phyloP scores from a whole-genome alignment of 129 eudicot species.

The Pittosporum tobira region DNA sequence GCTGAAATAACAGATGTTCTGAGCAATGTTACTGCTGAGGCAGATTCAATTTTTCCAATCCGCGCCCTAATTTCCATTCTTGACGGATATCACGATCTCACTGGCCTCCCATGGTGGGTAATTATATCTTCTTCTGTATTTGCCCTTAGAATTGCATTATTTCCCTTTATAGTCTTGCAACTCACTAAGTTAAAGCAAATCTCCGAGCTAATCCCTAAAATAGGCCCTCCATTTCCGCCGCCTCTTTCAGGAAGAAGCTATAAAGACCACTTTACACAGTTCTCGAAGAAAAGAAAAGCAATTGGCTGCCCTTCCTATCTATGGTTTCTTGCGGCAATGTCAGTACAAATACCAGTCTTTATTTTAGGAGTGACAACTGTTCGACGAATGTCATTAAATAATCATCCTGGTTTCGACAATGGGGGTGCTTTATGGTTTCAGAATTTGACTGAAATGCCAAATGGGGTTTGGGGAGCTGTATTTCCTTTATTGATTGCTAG shows the following conservation, averaged over 20 bases:
- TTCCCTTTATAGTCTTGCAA: conserved; percentile 61
- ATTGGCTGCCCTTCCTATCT: conserved; percentile 63
- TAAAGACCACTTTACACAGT: conserved; percentile 42
- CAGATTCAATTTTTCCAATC: conserved; percentile 48
- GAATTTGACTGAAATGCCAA: conserved; percentile 58
- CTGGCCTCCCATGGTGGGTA: conserved; percentile 92
- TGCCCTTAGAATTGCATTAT: conserved; percentile 55
- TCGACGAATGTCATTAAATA: conserved; percentile 67
- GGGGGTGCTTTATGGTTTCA: conserved; percentile 93
- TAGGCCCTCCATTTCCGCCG: conserved; percentile 91
- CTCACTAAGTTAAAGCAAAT: conserved; percentile 43
- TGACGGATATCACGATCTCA: conserved; percentile 50
- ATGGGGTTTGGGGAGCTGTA: conserved; percentile 55
- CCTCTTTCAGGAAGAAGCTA: conserved; percentile 84
- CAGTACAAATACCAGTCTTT: conserved; percentile 82
- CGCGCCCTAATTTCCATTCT: conserved; percentile 52
- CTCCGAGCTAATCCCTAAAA: conserved; percentile 54
- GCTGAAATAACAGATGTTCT: conserved; percentile 4
- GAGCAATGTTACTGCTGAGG: conserved; percentile 14
- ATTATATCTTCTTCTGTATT: conserved; percentile 58
- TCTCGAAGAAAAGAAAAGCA: conserved; percentile 47
- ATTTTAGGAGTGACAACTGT: conserved; percentile 58
- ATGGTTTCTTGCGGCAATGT: conserved; percentile 51
- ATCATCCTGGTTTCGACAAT: conserved; percentile 80
- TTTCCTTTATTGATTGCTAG: conserved; percentile 66